Evolutionary conservation across 2,329 filamentous ascomycete species (phyloP).

Genomic region (Talaromyces sp.): DNA sequence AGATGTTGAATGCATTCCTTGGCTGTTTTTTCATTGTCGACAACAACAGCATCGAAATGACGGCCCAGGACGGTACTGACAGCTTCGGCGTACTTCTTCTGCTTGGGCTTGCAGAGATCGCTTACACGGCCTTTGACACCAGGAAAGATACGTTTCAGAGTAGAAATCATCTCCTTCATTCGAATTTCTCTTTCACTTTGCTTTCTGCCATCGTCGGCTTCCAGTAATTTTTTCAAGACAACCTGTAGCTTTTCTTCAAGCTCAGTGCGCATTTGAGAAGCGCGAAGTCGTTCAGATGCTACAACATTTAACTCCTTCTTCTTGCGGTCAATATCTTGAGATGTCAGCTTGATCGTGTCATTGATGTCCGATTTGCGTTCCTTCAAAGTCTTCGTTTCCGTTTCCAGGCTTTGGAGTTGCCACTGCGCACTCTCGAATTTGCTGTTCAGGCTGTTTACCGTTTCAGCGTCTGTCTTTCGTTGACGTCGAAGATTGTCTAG

Average conservation of each 20-base stretch:
- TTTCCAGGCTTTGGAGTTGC: conserved; percentile 67
- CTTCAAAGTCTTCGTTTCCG: conserved; percentile 64
- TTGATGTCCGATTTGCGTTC: conserved; percentile 64
- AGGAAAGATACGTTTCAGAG: conserved; percentile 84
- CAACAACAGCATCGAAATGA: conserved; percentile 90
- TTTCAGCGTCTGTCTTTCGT: conserved; percentile 85
- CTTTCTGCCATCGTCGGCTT: conserved; percentile 78
- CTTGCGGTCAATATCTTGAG: conserved; percentile 75
- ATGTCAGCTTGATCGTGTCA: conserved; percentile 61
- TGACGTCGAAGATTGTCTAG: conserved; percentile 84
- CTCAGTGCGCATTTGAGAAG: conserved; percentile 78
- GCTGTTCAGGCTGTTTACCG: conserved; percentile 80
- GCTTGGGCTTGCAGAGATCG: conserved; percentile 90
- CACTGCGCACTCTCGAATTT: conserved; percentile 77
- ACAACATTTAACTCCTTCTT: conserved; percentile 87
- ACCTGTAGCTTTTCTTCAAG: conserved; percentile 88
- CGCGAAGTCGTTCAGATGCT: conserved; percentile 75
- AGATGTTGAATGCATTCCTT: conserved; percentile 92
- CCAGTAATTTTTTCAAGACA: conserved; percentile 71
- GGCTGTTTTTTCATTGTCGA: conserved; percentile 91
- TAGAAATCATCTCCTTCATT: conserved; percentile 76
- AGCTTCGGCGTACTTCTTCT: conserved; percentile 93
- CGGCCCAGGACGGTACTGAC: conserved; percentile 87
- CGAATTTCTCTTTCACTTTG: conserved; percentile 78
- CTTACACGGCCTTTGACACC: conserved; percentile 87